Conservation (phyloP, 495 filamentous ascomycete species). For the Neohortaea acidophila region DNA sequence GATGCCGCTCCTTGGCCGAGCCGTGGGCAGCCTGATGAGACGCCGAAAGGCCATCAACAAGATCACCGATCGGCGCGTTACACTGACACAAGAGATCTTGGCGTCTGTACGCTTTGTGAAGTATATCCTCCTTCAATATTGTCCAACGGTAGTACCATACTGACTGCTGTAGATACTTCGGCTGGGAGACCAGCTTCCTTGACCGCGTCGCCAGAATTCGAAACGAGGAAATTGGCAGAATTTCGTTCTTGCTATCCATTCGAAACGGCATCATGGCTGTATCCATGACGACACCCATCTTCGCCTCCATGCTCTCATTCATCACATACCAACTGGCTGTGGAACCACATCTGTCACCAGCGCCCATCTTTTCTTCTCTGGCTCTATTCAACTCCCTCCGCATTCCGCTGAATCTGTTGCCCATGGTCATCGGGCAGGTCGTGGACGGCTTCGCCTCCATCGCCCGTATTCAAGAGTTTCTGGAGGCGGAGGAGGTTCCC, state of each 20-base stretch:
- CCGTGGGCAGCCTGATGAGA: slow-evolving; percentile 54
- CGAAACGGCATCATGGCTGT: slow-evolving; percentile 74
- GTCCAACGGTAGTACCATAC: too few relatives aligned
- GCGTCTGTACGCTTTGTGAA: slow-evolving; percentile 89
- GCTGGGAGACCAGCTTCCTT: slow-evolving; percentile 81
- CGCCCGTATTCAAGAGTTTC: slow-evolving; percentile 69
- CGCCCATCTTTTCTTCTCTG: slow-evolving; percentile 77
- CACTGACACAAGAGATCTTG: slow-evolving; percentile 82
- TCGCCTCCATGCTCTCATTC: slow-evolving; percentile 89
- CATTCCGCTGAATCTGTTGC: slow-evolving; percentile 76
- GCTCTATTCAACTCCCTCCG: slow-evolving; percentile 85
- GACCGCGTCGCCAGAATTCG: slow-evolving; percentile 58
- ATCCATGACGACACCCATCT: slow-evolving; percentile 58
- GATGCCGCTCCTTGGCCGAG: slow-evolving; percentile 55
- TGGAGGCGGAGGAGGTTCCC: slow-evolving; percentile 67
- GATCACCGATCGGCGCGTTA: slow-evolving; percentile 79
- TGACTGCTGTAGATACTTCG: too few relatives aligned
- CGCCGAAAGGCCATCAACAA: slow-evolving; percentile 71
- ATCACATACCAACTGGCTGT: slow-evolving; percentile 75
- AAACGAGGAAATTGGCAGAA: slow-evolving; percentile 54
- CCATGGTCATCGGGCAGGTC: slow-evolving; percentile 73
- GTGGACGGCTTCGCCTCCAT: slow-evolving; percentile 80
- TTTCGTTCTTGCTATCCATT: slow-evolving; percentile 65
- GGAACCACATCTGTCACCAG: slow-evolving; percentile 48
- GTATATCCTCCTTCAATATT: too few relatives aligned